Evolutionary conservation across 495 filamentous ascomycete genomes (phyloP).

Genomic region (Aspergillus saccharolyticus): DNA sequence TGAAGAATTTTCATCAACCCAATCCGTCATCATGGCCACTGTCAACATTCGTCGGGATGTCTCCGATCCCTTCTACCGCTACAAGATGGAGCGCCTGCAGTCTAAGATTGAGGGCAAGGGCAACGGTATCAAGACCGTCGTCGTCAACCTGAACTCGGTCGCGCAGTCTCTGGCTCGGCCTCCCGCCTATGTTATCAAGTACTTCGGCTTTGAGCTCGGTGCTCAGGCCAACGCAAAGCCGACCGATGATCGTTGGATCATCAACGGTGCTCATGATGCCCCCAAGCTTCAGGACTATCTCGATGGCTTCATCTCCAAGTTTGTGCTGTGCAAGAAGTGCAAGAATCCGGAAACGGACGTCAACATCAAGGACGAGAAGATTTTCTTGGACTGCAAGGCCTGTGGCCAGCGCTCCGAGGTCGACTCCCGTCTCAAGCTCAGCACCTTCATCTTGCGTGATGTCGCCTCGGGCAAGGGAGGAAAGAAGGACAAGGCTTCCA

Average conservation of each 20-base stretch:
- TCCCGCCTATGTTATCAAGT: conserved; percentile 95
- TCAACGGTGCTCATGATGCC: conserved; percentile 97
- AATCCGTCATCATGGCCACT: conserved; percentile 69
- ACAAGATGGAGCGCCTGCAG: conserved; percentile 98
- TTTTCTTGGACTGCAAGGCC: conserved; percentile 95
- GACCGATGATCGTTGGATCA: conserved; percentile 97
- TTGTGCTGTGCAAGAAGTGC: conserved; percentile 98
- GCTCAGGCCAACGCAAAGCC: conserved; percentile 98
- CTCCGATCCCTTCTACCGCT: conserved; percentile 98
- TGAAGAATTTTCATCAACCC: conserved; percentile 18
- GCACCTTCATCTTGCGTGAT: conserved; percentile 96
- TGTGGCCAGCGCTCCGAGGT: conserved; percentile 90
- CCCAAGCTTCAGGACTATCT: conserved; percentile 96
- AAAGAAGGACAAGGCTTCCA: conserved; percentile 90
- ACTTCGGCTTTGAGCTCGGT: conserved; percentile 97
- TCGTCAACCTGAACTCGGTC: conserved; percentile 95
- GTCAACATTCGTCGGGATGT: conserved; percentile 99
- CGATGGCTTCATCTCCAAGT: conserved; percentile 95
- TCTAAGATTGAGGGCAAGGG: conserved; percentile 99
- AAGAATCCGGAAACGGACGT: conserved; percentile 99
- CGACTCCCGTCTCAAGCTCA: conserved; percentile 90
- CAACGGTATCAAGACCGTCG: conserved; percentile 92
- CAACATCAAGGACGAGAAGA: conserved; percentile 84
- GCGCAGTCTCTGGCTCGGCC: conserved; percentile 88
- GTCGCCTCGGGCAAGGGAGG: conserved; percentile 74